These are phyloP conservation scores for Rhizoctonia solani DNA, from an alignment of 1,284 basidiomycete genomes.

Conservation along the genomic window DNA sequence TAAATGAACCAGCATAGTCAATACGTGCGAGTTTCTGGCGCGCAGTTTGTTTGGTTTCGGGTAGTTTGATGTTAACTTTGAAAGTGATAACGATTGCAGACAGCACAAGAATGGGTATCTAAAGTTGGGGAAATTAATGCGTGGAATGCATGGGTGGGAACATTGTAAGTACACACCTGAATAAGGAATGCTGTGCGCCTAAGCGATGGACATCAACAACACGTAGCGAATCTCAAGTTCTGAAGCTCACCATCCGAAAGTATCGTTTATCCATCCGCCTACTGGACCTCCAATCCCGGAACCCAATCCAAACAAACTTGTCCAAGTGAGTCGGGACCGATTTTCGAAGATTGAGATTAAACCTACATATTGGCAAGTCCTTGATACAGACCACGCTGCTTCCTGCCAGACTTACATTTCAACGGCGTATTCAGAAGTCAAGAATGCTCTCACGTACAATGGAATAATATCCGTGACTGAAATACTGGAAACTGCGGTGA, in stretches of 20 bases:
- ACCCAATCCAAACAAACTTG: slow-evolving; percentile 73
- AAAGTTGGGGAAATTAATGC: slow-evolving; percentile 34
- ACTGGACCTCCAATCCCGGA: slow-evolving; percentile 87
- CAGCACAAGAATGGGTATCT: slow-evolving; percentile 75
- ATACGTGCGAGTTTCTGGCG: slow-evolving; percentile 73
- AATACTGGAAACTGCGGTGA: slow-evolving; percentile 67
- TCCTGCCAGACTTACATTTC: slow-evolving; percentile 53
- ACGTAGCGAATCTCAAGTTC: slow-evolving; percentile 2
- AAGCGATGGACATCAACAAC: slow-evolving; percentile 40
- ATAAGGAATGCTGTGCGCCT: slow-evolving; percentile 54
- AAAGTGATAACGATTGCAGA: slow-evolving; percentile 68
- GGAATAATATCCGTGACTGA: slow-evolving; percentile 80
- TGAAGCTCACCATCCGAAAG: slow-evolving; percentile 72
- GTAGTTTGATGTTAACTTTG: slow-evolving; percentile 74
- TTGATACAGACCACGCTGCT: slow-evolving; percentile 85
- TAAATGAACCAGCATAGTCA: slow-evolving; percentile 80
- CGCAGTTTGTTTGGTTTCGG: slow-evolving; percentile 59
- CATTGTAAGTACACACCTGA: slow-evolving; percentile 53
- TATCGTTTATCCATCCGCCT: slow-evolving; percentile 84
- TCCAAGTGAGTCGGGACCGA: slow-evolving; percentile 7
- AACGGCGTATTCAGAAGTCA: not conserved
- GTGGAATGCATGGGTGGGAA: slow-evolving; percentile 37
- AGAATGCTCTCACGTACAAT: slow-evolving; percentile 56
- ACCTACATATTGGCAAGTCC: slow-evolving; percentile 83
- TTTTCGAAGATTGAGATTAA: not conserved